Conservation (phyloP, 2,329 filamentous ascomycete genomes). For the Tolypocladium nubicola region DNA sequence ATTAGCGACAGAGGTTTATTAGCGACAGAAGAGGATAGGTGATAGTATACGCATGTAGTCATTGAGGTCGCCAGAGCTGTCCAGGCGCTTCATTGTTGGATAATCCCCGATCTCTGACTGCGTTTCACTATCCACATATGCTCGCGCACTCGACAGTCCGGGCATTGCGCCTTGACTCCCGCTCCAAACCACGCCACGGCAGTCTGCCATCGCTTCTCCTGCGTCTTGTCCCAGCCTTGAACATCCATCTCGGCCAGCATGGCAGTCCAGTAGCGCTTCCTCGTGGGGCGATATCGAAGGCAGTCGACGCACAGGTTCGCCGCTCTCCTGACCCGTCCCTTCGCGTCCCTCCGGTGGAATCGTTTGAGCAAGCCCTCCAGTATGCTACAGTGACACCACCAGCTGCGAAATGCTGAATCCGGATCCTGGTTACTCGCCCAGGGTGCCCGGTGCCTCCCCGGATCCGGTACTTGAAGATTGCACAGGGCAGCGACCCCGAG, state of each 20-base stretch:
- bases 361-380: slow-evolving; percentile 8
- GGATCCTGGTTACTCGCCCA: neutral
- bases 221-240: slow-evolving; percentile 4
- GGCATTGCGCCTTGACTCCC: slow-evolving; percentile 10
- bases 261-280: slow-evolving; percentile 10
- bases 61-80: no score
- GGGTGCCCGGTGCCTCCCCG: slow-evolving; percentile 1
- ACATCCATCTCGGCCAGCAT: neutral
- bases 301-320: slow-evolving; percentile 13
- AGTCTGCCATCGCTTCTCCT: slow-evolving; percentile 3
- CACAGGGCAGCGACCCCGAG: neutral
- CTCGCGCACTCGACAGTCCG: slow-evolving; percentile 7
- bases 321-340: slow-evolving; percentile 5
- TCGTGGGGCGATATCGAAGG: slow-evolving; percentile 10
- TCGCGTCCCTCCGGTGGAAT: slow-evolving; percentile 7
- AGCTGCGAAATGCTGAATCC: neutral
- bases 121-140: neutral
- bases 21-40: no score
- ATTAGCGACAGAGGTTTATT: no score
- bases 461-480: neutral
- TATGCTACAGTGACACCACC: slow-evolving; percentile 5
- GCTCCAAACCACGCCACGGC: slow-evolving; percentile 8
- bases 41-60: no score
- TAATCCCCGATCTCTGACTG: no score
- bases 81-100: no score